Percentiles rank a stretch among this genome's conserved stretches.
Evolutionary conservation across 345 rosid genomes (phyloP).

Genomic region (Eucalyptus rudis): DNA sequence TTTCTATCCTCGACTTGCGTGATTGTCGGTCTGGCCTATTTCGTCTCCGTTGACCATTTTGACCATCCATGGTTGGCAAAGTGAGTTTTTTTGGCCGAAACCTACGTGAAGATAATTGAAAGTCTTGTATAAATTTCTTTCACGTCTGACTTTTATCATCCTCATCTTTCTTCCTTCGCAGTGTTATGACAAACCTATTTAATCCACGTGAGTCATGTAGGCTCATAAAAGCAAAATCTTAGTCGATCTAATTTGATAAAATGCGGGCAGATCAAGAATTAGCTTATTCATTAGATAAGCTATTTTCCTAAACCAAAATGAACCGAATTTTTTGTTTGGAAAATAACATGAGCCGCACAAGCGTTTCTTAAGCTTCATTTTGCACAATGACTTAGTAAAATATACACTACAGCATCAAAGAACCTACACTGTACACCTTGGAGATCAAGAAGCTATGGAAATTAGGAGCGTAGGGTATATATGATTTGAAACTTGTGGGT

Average conservation of each 20-base stretch:
- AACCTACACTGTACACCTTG: not conserved
- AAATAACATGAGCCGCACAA: not conserved
- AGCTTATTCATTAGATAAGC: not conserved
- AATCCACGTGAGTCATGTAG: not conserved
- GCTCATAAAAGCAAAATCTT: not conserved
- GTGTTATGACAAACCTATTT: not conserved
- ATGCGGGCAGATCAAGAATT: not conserved
- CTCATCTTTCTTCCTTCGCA: not conserved
- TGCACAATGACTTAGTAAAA: not conserved
- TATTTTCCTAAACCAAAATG: not conserved
- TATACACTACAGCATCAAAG: not conserved
- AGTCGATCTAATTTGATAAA: not conserved
- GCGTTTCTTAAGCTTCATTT: not conserved
- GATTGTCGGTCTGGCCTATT: not conserved
- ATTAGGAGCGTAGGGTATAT: not conserved
- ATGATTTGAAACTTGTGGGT: not conserved
- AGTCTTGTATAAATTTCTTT: not conserved
- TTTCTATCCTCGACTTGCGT: not conserved
- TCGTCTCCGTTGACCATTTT: not conserved
- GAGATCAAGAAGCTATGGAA: not conserved
- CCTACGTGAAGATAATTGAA: not conserved
- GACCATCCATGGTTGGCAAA: not conserved
- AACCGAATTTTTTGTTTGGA: not conserved
- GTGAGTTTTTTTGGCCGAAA: not conserved
- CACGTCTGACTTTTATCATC: not conserved